A percentile compares a stretch with the other conserved stretches of the same genome.
phyloP scores from a whole-genome alignment of 2,329 filamentous ascomycete genomes.

The Fusarium sp. region DNA sequence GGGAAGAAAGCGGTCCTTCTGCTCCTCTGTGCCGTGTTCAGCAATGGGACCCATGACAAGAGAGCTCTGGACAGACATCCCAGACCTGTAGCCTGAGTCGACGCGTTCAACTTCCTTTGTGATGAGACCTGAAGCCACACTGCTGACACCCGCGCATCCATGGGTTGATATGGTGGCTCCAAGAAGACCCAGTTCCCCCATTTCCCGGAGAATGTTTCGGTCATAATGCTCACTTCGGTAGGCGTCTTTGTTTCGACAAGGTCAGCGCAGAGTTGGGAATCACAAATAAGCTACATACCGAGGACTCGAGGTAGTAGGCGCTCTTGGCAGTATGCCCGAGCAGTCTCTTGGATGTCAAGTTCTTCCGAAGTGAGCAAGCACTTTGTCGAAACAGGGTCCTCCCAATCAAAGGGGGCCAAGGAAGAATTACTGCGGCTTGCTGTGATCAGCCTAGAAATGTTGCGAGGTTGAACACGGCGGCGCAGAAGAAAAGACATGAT shows the following conservation, averaged over 20 bases:
- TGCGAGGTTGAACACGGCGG: background rate
- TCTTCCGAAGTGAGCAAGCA: conserved; percentile 89
- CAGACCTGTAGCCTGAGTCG: conserved; percentile 89
- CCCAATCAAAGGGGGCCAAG: conserved; percentile 77
- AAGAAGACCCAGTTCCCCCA: conserved; percentile 87
- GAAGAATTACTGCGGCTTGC: background rate
- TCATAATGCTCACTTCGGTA: conserved; percentile 88
- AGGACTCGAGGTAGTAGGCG: conserved; percentile 83
- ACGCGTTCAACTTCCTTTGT: conserved; percentile 90
- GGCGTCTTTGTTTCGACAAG: conserved; percentile 66
- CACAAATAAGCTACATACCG: conserved; percentile 62
- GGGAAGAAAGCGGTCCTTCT: conserved; percentile 84
- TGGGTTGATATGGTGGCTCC: conserved; percentile 88
- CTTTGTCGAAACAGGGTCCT: conserved; percentile 81
- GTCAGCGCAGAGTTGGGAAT: background rate
- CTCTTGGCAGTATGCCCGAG: conserved; percentile 94
- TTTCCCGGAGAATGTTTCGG: conserved; percentile 83
- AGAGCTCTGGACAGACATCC: conserved; percentile 94
- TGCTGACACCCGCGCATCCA: conserved; percentile 85
- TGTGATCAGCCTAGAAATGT: background rate
- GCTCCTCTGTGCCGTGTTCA: conserved; percentile 84
- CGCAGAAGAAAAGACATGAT: background rate
- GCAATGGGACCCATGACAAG: conserved; percentile 93
- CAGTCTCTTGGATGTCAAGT: conserved; percentile 85
- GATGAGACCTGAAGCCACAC: conserved; percentile 87